Conservation (phyloP, 2,329 filamentous ascomycete species). For the Bisporella sp. region DNA sequence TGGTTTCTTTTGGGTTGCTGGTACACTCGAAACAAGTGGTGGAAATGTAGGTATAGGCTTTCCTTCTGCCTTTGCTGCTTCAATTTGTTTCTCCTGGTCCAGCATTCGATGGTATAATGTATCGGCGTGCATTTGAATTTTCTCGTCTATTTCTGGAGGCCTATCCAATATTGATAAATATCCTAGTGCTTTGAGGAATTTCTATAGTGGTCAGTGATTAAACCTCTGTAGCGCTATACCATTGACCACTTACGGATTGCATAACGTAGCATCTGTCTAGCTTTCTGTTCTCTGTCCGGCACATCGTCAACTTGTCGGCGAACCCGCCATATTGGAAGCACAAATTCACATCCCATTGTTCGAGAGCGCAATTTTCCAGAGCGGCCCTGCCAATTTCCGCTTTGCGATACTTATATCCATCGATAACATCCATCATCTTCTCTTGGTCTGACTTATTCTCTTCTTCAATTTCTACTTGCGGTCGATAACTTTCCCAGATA, state of each 20-base stretch:
- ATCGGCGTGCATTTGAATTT: slow-evolving; percentile 95
- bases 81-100: slow-evolving; percentile 68
- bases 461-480: slow-evolving; percentile 62
- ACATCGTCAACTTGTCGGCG: slow-evolving; percentile 69
- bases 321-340: slow-evolving; percentile 73
- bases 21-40: slow-evolving; percentile 37
- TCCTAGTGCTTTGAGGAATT: slow-evolving; percentile 84
- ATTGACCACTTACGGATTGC: slow-evolving; percentile 57
- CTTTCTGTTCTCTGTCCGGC: slow-evolving; percentile 64
- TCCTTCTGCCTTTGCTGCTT: slow-evolving; percentile 58
- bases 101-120: slow-evolving; percentile 82
- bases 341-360: slow-evolving; percentile 74
- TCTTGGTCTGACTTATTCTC: slow-evolving; percentile 70
- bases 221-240: not conserved
- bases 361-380: slow-evolving; percentile 86
- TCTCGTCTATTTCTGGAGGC: slow-evolving; percentile 65
- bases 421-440: slow-evolving; percentile 70
- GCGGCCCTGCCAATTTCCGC: slow-evolving; percentile 71
- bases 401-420: slow-evolving; percentile 78
- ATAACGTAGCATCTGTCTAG: slow-evolving; percentile 87
- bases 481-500: slow-evolving; percentile 86
- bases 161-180: slow-evolving; percentile 67
- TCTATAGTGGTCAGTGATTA: slow-evolving; percentile 36
- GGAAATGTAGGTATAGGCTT: slow-evolving; percentile 52
- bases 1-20: slow-evolving; percentile 1